These are phyloP conservation scores for Fonticula alba DNA, from an alignment of 78 protist species.

Conservation along the genomic window DNA sequence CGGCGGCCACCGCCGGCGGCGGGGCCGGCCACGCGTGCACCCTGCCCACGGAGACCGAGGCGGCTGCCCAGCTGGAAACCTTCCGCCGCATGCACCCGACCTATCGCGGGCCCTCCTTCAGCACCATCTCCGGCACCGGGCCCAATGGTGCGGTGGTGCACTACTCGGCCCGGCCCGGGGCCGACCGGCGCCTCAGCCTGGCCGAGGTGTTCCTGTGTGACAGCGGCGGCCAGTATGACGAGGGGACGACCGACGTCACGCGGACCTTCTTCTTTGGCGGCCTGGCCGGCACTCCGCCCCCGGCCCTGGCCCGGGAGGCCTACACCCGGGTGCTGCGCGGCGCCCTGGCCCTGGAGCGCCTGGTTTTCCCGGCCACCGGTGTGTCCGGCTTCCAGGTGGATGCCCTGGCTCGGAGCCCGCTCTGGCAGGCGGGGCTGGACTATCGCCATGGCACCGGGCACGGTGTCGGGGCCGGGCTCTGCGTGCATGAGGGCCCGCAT, in stretches of 20 bases:
- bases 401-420: conserved; percentile 30
- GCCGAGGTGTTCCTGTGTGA: conserved; percentile 45
- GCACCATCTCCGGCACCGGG: conserved; percentile 48
- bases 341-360: background rate
- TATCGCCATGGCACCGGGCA: too few species aligned
- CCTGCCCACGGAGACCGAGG: background rate
- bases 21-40: background rate
- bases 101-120: conserved; percentile 25
- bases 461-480: too few species aligned
- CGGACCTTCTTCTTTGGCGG: conserved; percentile 60
- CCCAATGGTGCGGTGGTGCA: conserved; percentile 79
- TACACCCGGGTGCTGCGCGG: conserved; percentile 54
- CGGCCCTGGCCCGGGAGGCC: conserved; percentile 13
- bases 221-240: conserved; percentile 39
- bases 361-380: too few species aligned
- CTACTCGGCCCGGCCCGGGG: conserved; percentile 35
- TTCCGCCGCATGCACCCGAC: too few species aligned
- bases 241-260: conserved; percentile 92
- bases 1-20: background rate
- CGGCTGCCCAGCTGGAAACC: background rate
- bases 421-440: conserved; percentile 66
- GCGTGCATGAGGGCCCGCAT: too few species aligned
- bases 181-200: conserved; percentile 6
- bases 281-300: too few species aligned
- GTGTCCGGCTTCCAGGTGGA: conserved; percentile 36